Evolutionary conservation across 1,284 basidiomycete species (phyloP), one percentile per base, ranked within the genome.

Genomic region (Fomitopsis palustris): DNA sequence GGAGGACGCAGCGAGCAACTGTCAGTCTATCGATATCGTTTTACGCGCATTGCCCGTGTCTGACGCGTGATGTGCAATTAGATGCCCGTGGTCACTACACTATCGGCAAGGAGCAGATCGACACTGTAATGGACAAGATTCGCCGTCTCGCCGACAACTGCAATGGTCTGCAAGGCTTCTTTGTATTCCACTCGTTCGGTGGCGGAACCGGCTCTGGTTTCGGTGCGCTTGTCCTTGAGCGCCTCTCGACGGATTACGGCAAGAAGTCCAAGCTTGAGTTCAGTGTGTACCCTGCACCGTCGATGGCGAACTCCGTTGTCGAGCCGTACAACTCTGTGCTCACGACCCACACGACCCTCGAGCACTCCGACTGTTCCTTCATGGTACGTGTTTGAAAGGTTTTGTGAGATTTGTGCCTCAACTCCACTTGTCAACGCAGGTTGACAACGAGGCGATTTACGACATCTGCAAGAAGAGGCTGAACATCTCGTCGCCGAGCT

Each of bases 261-360:
- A 99, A 99, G 82, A 99, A 99, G 83, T 95, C 95, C 65, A 99
- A 99, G 85, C 87, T 99, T 69, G 96, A 99, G 78, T 99, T 99
- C 82, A 92, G 93, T 65, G 95, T 99, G 58, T 98, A 98, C 81
- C 96, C 96, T 56, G 92, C 95, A 25, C 93, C 95, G 51, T 92
- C 90, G 66, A 90, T 97, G 80, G 93, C 93, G 59, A 97, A 92
- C 78, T 98, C 96, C 10, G 95, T 99, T 63, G 96, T 99, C 53
- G 97, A 99, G 81, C 96, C 97, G 8, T 99, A 99, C 85, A 99
- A 99, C 85, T 96, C 96, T 52, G 95, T 99, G 63, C 80, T 99
- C 72, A 99, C 96, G 63, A 99, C 96, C 51, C 96, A 99, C 81
- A 98, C 96, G 56, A 99, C 96, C 42, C 89, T 99, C 57, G 96